Evolutionary conservation across 2,329 filamentous ascomycete species (phyloP), one percentile per base, ranked within the genome.

Genomic region (Colletotrichum scovillei): DNA sequence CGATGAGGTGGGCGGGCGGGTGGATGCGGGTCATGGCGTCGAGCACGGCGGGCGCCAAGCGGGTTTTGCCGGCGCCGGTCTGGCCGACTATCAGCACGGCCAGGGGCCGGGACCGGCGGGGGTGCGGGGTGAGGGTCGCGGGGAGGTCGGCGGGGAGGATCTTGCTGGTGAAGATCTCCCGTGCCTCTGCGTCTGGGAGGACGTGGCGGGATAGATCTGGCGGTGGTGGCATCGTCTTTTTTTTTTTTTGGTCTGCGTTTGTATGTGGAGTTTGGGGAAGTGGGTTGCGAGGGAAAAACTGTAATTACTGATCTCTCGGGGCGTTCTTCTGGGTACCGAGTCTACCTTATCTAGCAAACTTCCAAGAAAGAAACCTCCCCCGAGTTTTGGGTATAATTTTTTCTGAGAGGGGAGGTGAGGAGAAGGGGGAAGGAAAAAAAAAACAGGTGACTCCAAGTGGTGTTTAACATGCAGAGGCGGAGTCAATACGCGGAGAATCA

Each of bases 1-100:
- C 85, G 68, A 87, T 84, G 75, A 88, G 82, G 79, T 88, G 86
- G 22, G 80, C 81, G 19, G 78, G 72, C 22, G 65, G 19, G 64
- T 71, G 55, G 59, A 73, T 62, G 16, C 64, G 35, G 22, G 56
- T 35, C 30, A 87, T 76, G 58, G 83, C 82, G 4, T 74, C 60
- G 22, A 81, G 78, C 63, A 87, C 78, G 42, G 78, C 76, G 2
- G 84, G 85, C 12, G 85, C 83, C 1, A 84, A 80, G 67, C 82
- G 82, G 19, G 85, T 87, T 73, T 88, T 88, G 64, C 86, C 86
- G 16, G 86, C 84, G 76, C 86, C 86, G 5, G 86, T 87, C 75
- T 87, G 86, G 73, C 86, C 86, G 30, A 86, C 81, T 16, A 86
- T 78, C 24, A 88, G 79, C 58, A 87, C 77, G 42, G 83, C 85